Percentiles rank a stretch among this genome's conserved stretches.
These are phyloP conservation scores for Exophiala bonariae DNA, from an alignment of 2,329 filamentous ascomycete genomes.

Conservation along the genomic window DNA sequence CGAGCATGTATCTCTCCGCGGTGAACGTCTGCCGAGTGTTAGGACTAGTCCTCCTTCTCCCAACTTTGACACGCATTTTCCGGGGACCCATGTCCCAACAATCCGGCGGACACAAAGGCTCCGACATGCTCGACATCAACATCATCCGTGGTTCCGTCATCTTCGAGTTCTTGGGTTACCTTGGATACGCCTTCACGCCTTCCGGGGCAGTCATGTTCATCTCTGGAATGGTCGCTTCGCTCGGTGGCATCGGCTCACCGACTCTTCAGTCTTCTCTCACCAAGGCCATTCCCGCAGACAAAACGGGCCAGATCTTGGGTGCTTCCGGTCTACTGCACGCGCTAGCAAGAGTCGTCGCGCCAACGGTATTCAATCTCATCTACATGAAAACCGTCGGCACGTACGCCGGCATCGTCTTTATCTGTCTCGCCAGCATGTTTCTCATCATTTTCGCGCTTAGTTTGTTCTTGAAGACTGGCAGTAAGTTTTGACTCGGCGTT, in stretches of 20 bases:
- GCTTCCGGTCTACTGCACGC: slow-evolving; percentile 85
- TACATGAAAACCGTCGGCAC: slow-evolving; percentile 78
- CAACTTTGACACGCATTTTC: slow-evolving; percentile 73
- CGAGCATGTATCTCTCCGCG: slow-evolving; percentile 77
- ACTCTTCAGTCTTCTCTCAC: slow-evolving; percentile 82
- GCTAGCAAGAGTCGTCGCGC: slow-evolving; percentile 73
- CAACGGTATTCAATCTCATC: slow-evolving; percentile 80
- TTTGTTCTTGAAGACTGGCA: slow-evolving; percentile 70
- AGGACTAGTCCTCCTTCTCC: slow-evolving; percentile 72
- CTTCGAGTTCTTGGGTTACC: slow-evolving; percentile 73
- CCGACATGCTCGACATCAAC: slow-evolving; percentile 74
- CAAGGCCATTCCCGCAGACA: slow-evolving; percentile 83
- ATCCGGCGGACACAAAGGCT: slow-evolving; percentile 61
- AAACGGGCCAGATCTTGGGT: slow-evolving; percentile 83
- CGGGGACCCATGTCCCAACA: slow-evolving; percentile 44
- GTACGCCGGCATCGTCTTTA: slow-evolving; percentile 81
- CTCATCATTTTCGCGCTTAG: slow-evolving; percentile 64
- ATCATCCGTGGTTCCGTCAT: slow-evolving; percentile 73
- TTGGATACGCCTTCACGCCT: slow-evolving; percentile 70
- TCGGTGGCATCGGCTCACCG: slow-evolving; percentile 83
- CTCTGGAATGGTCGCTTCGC: slow-evolving; percentile 69
- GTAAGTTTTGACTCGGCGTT: slow-evolving; percentile 53
- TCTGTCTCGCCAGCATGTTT: slow-evolving; percentile 70
- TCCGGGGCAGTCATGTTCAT: slow-evolving; percentile 65
- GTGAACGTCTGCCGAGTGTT: slow-evolving; percentile 75